Evolutionary conservation across 2,329 filamentous ascomycete genomes (phyloP), one percentile per base, ranked within the genome.

Genomic region (Ustulina deusta): DNA sequence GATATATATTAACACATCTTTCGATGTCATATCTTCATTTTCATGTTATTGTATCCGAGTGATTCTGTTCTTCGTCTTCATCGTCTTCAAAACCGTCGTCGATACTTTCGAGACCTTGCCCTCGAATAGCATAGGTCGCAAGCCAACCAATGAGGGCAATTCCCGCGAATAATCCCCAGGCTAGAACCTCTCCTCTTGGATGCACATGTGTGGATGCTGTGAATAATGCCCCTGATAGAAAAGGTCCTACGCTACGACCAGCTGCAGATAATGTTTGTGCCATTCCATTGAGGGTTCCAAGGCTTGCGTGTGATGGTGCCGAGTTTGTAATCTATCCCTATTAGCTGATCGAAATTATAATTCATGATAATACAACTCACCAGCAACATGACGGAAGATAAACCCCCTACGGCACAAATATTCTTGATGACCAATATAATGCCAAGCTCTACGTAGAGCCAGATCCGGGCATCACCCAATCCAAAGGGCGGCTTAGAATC

Each of bases 211-310:
- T 91, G 0, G 93, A 91, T 0, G 95, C 83, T 0, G 93, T 93
- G 79, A 97, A 99, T 0, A 99, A 83, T 0, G 90, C 90, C 0
- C 96, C 96, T 0, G 94, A 96, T 0, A 97, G 83, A 72, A 98
- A 94, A 0, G 96, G 96, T 0, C 96, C 96, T 0, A 93, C 87
- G 49, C 94, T 94, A 67, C 96, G 90, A 9, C 96, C 96, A 0
- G 93, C 93, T 0, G 96, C 96, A 0, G 93, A 97, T 0, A 99
- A 88, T 0, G 94, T 97, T 79, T 99, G 96, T 0, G 96, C 96
- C 36, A 98, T 87, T 10, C 96, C 96, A 76, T 99, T 97, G 29
- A 99, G 85, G 0, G 93, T 94, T 2, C 96, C 96, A 0, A 99
- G 86, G 0, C 93, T 94, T 5, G 91, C 90, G 78, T 95, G 88